Evolutionary conservation across 1,284 basidiomycete species (phyloP), one percentile per base, ranked within the genome.

Genomic region (Trametes pubescens): DNA sequence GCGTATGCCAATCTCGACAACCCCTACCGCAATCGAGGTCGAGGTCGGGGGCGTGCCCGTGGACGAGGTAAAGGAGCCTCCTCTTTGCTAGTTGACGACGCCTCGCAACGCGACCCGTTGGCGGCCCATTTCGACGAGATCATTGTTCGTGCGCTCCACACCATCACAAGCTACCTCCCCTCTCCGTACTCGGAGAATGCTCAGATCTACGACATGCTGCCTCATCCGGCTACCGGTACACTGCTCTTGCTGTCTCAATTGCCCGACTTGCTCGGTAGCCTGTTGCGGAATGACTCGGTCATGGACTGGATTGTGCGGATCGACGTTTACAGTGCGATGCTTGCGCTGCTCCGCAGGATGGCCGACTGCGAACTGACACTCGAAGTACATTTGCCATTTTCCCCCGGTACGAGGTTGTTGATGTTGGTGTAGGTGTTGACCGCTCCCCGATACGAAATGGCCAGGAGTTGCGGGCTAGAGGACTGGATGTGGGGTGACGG

Each of bases 251-350:
- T 82, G 18, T 86, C 84, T 4, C 79, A 81, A 56, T 68, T 86
- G 21, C 82, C 84, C 5, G 80, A 80, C 32, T 68, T 83, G 8
- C 76, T 86, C n/a, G 80, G 73, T 8, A 72, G 67, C 38, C 77
- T 86, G 13, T 74, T 86, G 22, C 77, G 85, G 18, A 87, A 86
- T 68, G 85, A 87, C 70, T 84, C 83, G 0, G 79, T 86, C 13
- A 80, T 77, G 2, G 84, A 86, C 64, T 86, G 85, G 85, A 81
- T 78, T 29, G 66, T 77, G 2, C 79, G 84, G 24, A 79, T 76
- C 59, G 78, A 81, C 16, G 76, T 80, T 21, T 86, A 86, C 67
- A 75, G 83, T 59, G 79, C 81, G 6, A 81, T 83, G 80, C 72
- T 86, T 6, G 76, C 72, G 13, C 73, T 86, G 9, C 72, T 86